These are phyloP conservation scores for Amphibolis antarctica DNA, from an alignment of 106 monocot genomes.

Conservation along the genomic window DNA sequence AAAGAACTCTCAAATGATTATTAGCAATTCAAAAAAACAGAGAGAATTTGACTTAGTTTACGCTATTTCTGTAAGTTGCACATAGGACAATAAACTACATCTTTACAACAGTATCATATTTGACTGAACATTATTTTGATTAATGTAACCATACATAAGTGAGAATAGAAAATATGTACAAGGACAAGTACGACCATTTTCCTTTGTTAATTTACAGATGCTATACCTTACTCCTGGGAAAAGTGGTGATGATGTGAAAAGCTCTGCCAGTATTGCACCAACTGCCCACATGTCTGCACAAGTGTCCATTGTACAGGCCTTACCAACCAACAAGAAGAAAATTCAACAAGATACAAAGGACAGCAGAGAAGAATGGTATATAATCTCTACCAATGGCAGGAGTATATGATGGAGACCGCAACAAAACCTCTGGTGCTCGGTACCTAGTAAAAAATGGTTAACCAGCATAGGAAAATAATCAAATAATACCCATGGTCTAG, in stretches of 20 bases:
- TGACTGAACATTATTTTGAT: not conserved
- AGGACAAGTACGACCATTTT: not conserved
- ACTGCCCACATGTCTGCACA: slow-evolving; percentile 87
- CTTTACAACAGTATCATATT: too few species aligned
- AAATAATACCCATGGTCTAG: not conserved
- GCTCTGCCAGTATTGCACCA: slow-evolving; percentile 89
- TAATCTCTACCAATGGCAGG: slow-evolving; percentile 66
- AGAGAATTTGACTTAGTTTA: too few species aligned
- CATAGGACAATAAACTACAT: too few species aligned
- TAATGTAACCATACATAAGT: not conserved
- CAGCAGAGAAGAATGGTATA: not conserved
- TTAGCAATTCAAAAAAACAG: too few species aligned
- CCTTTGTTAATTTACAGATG: not conserved
- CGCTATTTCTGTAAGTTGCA: too few species aligned
- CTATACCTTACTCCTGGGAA: slow-evolving; percentile 78
- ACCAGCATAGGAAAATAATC: not conserved
- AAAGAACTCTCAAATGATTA: not conserved
- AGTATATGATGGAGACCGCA: slow-evolving; percentile 55
- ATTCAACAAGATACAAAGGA: not conserved
- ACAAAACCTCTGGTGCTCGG: slow-evolving; percentile 81
- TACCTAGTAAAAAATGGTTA: slow-evolving; percentile 35
- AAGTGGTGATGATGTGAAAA: slow-evolving; percentile 66
- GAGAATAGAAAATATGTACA: not conserved
- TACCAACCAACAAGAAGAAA: not conserved
- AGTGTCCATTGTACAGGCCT: not conserved